These are phyloP conservation scores for Nigrospora sphaerica DNA, from an alignment of 2,329 filamentous ascomycete genomes.

Conservation along the genomic window DNA sequence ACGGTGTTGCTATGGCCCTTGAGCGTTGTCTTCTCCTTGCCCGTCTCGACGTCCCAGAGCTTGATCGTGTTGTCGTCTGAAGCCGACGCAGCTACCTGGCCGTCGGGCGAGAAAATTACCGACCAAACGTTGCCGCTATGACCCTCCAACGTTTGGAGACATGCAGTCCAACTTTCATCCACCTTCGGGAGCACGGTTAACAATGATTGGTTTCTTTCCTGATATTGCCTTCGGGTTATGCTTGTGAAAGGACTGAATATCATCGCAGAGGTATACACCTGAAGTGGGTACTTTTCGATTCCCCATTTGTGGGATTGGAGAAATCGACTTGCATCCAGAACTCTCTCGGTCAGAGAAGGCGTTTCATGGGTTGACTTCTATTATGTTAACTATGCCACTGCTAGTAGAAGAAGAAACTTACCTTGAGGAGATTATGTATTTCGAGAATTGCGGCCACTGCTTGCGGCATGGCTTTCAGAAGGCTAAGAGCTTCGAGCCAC, in stretches of 20 bases:
- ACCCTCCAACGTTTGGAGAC: constrained; percentile 10
- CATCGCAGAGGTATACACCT: constrained; percentile 25
- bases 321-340: constrained; percentile 23
- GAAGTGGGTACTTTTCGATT: constrained; percentile 20
- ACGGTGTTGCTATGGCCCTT: neutral
- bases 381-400: neutral
- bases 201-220: constrained; percentile 8
- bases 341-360: neutral
- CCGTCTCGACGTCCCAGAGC: neutral
- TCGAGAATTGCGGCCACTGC: constrained; percentile 13
- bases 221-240: constrained; percentile 9
- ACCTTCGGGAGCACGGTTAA: constrained; percentile 5
- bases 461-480: constrained; percentile 16
- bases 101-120: constrained; percentile 9
- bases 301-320: constrained; percentile 13
- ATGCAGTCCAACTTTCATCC: constrained; percentile 3
- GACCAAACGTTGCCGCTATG: constrained; percentile 5
- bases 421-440: constrained; percentile 8
- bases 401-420: neutral
- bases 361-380: neutral
- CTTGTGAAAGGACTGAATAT: constrained; percentile 21
- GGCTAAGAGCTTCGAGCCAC: constrained; percentile 35
- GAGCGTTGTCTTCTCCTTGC: neutral
- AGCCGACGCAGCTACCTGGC: neutral
- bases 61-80: neutral